phyloP scores from a whole-genome alignment of 768 basidiomycete genomes.

The Megacollybia marginata region DNA sequence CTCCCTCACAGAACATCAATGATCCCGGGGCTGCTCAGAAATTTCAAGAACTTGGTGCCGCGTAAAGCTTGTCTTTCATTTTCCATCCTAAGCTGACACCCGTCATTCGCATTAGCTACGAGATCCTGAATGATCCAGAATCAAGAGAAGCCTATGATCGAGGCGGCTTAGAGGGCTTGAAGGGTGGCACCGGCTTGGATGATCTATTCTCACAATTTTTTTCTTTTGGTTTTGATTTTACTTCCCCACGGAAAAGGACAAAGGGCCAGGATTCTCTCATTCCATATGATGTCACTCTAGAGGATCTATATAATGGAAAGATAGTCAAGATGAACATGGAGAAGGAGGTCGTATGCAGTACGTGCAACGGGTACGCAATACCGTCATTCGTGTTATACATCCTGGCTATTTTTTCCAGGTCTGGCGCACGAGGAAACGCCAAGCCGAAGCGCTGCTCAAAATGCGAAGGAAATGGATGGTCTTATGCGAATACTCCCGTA shows the following conservation, averaged over 20 bases:
- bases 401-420: conserved; percentile 31
- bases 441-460: conserved; percentile 75
- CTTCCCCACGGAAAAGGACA: conserved; percentile 34
- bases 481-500: conserved; percentile 49
- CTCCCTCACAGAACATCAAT: conserved; percentile 64
- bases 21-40: conserved; percentile 75
- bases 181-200: conserved; percentile 46
- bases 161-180: conserved; percentile 64
- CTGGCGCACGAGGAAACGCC: conserved; percentile 77
- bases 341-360: conserved; percentile 69
- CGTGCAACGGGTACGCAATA: conserved; percentile 66
- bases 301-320: conserved; percentile 92
- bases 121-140: conserved; percentile 68
- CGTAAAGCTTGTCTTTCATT: conserved; percentile 43
- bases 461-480: conserved; percentile 85
- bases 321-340: conserved; percentile 85
- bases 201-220: conserved; percentile 79
- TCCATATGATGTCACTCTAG: conserved; percentile 79
- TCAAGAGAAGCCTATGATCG: conserved; percentile 66
- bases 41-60: conserved; percentile 86
- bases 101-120: conserved; percentile 48
- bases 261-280: conserved; percentile 71
- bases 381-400: conserved; percentile 6
- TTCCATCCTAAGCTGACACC: background rate
- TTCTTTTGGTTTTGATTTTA: conserved; percentile 63